Percentiles rank a stretch among this genome's conserved stretches.
These are phyloP conservation scores for Tetracladium setigerum DNA, from an alignment of 495 filamentous ascomycete species.

Conservation along the genomic window DNA sequence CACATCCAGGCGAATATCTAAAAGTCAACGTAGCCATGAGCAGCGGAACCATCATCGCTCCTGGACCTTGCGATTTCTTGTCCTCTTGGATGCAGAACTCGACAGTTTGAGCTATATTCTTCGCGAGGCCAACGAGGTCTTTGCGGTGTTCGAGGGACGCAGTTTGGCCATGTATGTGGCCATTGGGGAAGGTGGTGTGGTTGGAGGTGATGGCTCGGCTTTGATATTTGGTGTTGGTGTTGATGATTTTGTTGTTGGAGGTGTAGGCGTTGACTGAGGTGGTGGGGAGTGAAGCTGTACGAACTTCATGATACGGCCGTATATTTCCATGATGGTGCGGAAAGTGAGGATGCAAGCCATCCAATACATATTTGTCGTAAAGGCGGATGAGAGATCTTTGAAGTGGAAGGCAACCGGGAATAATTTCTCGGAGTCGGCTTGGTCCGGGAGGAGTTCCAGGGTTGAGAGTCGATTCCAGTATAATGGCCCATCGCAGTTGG, in stretches of 20 bases:
- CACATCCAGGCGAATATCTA: constrained; percentile 1
- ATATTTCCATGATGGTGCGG: too few relatives aligned
- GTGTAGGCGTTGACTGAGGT: neutral
- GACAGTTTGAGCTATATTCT: constrained; percentile 28
- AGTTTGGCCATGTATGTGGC: neutral
- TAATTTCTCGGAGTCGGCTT: constrained; percentile 7
- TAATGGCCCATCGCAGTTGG: constrained; percentile 13
- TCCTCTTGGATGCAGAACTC: constrained; percentile 23
- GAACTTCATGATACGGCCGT: too few relatives aligned
- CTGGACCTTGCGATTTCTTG: neutral
- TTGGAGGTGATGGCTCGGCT: neutral
- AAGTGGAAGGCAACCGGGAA: constrained; percentile 30
- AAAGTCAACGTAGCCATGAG: constrained; percentile 14
- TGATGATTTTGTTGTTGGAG: neutral
- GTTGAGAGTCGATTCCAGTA: constrained; percentile 26
- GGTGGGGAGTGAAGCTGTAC: too few relatives aligned
- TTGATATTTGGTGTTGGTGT: neutral
- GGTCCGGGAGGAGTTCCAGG: constrained; percentile 3
- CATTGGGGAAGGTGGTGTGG: constrained; percentile 7
- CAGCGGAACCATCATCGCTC: constrained; percentile 6
- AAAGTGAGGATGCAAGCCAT: too few relatives aligned
- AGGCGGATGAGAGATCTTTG: constrained; percentile 16
- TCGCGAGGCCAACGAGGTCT: constrained; percentile 19
- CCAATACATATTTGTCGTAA: constrained; percentile 30
- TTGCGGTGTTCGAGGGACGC: constrained; percentile 19